A percentile compares a stretch with the other conserved stretches of the same genome.
These are phyloP conservation scores for Neoarthrinium moseri DNA, from an alignment of 2,329 filamentous ascomycete species.

Conservation along the genomic window DNA sequence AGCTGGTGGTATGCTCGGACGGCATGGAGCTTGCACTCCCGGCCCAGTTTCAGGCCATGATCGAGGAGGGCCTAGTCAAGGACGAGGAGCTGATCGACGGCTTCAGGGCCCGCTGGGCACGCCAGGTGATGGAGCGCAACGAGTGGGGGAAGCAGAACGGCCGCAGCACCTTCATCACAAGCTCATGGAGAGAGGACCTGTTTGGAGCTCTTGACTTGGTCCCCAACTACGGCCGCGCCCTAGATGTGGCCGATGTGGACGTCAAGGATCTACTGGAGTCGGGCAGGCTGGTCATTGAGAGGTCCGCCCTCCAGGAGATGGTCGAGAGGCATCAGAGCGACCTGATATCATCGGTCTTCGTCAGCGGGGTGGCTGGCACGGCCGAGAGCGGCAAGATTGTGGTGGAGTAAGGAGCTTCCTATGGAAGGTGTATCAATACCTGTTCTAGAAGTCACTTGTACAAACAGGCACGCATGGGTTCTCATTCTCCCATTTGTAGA, in stretches of 20 bases:
- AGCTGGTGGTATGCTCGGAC: conserved; percentile 82
- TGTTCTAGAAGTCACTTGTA: conserved; percentile 10
- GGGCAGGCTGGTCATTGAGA: conserved; percentile 83
- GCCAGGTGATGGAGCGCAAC: conserved; percentile 69
- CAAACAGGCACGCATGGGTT: conserved; percentile 1
- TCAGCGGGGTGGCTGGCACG: conserved; percentile 34
- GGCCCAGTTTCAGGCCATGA: conserved; percentile 44
- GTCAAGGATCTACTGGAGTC: conserved; percentile 91
- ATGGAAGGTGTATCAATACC: conserved; percentile 10
- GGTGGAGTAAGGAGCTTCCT: conserved; percentile 21
- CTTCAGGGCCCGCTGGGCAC: conserved; percentile 61
- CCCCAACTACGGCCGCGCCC: conserved; percentile 65
- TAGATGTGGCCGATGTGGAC: conserved; percentile 78
- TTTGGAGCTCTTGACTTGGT: conserved; percentile 65
- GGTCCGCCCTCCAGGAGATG: conserved; percentile 72
- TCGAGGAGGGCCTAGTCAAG: conserved; percentile 31
- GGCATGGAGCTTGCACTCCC: conserved; percentile 66
- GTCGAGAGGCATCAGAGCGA: conserved; percentile 72
- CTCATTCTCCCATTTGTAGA: no score
- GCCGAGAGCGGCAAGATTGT: conserved; percentile 24
- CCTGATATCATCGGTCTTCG: conserved; percentile 46
- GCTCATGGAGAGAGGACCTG: conserved; percentile 58
- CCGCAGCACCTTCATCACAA: conserved; percentile 74
- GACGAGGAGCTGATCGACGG: conserved; percentile 51
- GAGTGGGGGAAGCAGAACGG: conserved; percentile 66